phyloP scores from a whole-genome alignment of 768 basidiomycete genomes.

The Ramaria sp. region DNA sequence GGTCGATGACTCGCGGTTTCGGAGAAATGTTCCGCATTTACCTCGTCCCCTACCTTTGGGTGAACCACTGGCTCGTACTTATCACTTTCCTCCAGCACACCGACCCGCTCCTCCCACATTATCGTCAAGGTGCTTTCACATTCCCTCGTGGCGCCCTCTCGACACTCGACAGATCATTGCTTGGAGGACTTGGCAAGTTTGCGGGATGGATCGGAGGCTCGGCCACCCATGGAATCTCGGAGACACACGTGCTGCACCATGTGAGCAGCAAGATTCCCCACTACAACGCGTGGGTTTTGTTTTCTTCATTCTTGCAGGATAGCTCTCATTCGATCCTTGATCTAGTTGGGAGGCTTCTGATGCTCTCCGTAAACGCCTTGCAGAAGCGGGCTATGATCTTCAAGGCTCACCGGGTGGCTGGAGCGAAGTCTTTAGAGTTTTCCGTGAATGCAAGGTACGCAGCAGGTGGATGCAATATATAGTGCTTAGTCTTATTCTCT shows the following conservation, averaged over 20 bases:
- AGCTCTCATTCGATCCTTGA: conserved; percentile 2
- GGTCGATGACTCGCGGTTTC: conserved; percentile 55
- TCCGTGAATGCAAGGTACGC: conserved; percentile 62
- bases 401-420: conserved; percentile 70
- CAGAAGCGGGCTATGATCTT: conserved; percentile 49
- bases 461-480: too few species aligned
- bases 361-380: conserved; percentile 70
- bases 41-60: conserved; percentile 84
- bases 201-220: conserved; percentile 81
- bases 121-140: conserved; percentile 79
- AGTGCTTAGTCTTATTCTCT: neutral
- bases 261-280: conserved; percentile 94
- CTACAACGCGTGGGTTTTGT: conserved; percentile 55
- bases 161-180: conserved; percentile 77
- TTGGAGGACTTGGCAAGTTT: conserved; percentile 68
- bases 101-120: conserved; percentile 90
- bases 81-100: conserved; percentile 99
- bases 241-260: conserved; percentile 91
- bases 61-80: conserved; percentile 90
- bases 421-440: conserved; percentile 71
- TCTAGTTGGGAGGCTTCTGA: conserved; percentile 80
- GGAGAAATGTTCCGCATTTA: conserved; percentile 68
- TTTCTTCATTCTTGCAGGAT: neutral
- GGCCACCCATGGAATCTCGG: conserved; percentile 85
- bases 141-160: conserved; percentile 90